phyloP scores from a whole-genome alignment of 371 early-diverging fungal genomes.

The Haplosporangium sp. region DNA sequence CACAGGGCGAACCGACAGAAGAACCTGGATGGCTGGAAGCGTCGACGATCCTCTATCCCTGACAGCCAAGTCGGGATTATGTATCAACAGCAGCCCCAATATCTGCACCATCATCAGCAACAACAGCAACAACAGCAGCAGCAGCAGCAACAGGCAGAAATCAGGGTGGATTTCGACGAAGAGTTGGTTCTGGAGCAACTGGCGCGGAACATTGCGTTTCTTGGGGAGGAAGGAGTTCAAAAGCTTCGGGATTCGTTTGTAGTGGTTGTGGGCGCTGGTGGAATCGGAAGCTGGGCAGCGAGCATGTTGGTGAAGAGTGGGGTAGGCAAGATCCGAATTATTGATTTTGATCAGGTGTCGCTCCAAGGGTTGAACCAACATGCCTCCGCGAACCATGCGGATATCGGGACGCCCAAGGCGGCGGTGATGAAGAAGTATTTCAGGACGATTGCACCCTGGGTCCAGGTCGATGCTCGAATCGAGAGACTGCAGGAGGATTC shows the following conservation, averaged over 20 bases:
- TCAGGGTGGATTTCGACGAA: slow-evolving; percentile 28
- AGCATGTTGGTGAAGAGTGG: slow-evolving; percentile 47
- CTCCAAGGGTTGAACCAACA: slow-evolving; percentile 32
- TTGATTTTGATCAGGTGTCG: slow-evolving; percentile 29
- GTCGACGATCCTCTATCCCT: background rate
- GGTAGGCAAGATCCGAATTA: slow-evolving; percentile 35
- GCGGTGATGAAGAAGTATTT: slow-evolving; percentile 33
- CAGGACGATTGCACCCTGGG: slow-evolving; percentile 41
- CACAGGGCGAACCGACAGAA: slow-evolving; percentile 16
- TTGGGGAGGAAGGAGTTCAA: slow-evolving; percentile 43
- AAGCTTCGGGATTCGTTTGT: slow-evolving; percentile 47
- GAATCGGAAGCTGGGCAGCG: slow-evolving; percentile 44
- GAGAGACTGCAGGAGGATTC: slow-evolving; percentile 32
- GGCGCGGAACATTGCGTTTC: slow-evolving; percentile 44
- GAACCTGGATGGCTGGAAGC: slow-evolving; percentile 1
- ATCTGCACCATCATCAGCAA: background rate
- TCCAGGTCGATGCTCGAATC: slow-evolving; percentile 36
- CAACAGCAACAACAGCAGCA: slow-evolving; percentile 5
- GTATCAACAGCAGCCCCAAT: background rate
- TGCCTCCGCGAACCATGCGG: slow-evolving; percentile 27
- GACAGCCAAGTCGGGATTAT: too few relatives aligned
- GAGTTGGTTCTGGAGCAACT: slow-evolving; percentile 42
- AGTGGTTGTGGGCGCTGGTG: slow-evolving; percentile 46
- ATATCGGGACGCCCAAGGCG: slow-evolving; percentile 40
- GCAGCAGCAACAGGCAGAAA: background rate